phyloP scores from a whole-genome alignment of 2,329 filamentous ascomycete species.

The Exophiala dermatitidis region DNA sequence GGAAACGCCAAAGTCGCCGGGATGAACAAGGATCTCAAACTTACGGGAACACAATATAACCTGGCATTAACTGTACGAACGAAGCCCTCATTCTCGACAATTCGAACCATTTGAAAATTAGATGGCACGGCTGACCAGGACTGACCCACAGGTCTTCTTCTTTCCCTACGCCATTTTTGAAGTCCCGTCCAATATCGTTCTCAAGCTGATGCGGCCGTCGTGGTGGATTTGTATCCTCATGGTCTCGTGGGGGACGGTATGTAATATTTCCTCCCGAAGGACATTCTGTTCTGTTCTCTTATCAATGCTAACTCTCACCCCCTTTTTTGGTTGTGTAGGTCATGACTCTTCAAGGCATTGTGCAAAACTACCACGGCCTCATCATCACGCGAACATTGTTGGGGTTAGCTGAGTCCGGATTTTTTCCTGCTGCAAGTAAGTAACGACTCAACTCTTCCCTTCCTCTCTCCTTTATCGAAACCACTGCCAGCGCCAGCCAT shows the following conservation, averaged over 20 bases:
- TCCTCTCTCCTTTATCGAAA: slow-evolving; percentile 27
- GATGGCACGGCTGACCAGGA: background rate
- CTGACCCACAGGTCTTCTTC: slow-evolving; percentile 50
- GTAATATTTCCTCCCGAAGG: background rate
- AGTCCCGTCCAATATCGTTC: slow-evolving; percentile 56
- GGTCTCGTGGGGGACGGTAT: slow-evolving; percentile 40
- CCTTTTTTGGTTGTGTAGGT: slow-evolving; percentile 25
- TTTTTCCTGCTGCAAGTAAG: slow-evolving; percentile 29
- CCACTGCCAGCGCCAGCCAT: slow-evolving; percentile 22
- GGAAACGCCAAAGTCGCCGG: slow-evolving; percentile 42
- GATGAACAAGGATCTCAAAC: slow-evolving; percentile 37
- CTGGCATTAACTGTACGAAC: slow-evolving; percentile 23
- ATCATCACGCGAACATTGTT: slow-evolving; percentile 42
- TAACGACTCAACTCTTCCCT: background rate
- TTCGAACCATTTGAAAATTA: background rate
- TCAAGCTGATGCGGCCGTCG: slow-evolving; percentile 40
- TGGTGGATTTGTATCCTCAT: slow-evolving; percentile 32
- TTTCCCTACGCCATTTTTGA: slow-evolving; percentile 52
- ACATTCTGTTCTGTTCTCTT: no score
- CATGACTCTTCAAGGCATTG: slow-evolving; percentile 45
- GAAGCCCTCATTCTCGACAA: background rate
- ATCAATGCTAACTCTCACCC: no score
- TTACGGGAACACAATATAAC: slow-evolving; percentile 37
- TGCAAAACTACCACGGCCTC: slow-evolving; percentile 41
- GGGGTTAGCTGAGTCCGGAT: slow-evolving; percentile 35